Percentiles rank a stretch among this genome's conserved stretches.
Conservation (phyloP, 306 rosid genomes). For the Medicago ruthenica region DNA sequence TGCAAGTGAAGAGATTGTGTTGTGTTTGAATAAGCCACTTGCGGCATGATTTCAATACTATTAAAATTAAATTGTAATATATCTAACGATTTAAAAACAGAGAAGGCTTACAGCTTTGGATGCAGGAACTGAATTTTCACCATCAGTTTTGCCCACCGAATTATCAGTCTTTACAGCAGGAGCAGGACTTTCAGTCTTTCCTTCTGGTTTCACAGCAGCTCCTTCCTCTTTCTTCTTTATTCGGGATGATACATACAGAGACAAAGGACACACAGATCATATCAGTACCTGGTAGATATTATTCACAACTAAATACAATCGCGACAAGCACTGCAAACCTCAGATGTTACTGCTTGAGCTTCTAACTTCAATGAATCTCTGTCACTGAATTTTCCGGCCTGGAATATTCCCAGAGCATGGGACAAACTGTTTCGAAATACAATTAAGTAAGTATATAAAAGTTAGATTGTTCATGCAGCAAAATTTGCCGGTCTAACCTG, state of each 20-base stretch:
- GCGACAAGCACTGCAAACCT: slow-evolving; percentile 57
- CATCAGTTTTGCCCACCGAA: slow-evolving; percentile 52
- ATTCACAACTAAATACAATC: slow-evolving; percentile 31
- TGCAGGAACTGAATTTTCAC: slow-evolving; percentile 55
- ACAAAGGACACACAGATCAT: not conserved
- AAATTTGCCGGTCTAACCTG: slow-evolving; percentile 56
- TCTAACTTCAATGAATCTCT: slow-evolving; percentile 72
- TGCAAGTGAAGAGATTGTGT: slow-evolving; percentile 41
- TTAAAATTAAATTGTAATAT: not conserved
- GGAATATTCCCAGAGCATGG: slow-evolving; percentile 83
- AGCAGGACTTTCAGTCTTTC: slow-evolving; percentile 50
- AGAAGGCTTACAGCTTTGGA: slow-evolving; percentile 61
- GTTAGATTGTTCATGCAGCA: not conserved
- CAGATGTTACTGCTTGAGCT: slow-evolving; percentile 60
- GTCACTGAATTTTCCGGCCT: slow-evolving; percentile 58
- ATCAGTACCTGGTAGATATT: slow-evolving; percentile 22
- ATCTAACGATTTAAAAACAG: slow-evolving; percentile 3
- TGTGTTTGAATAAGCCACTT: slow-evolving; percentile 32
- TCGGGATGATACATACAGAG: not conserved
- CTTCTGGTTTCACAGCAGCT: slow-evolving; percentile 50
- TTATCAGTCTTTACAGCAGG: slow-evolving; percentile 56
- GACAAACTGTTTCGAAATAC: slow-evolving; percentile 70
- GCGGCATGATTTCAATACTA: slow-evolving; percentile 11
- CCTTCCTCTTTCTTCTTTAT: slow-evolving; percentile 51
- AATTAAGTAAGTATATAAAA: slow-evolving; percentile 41